Evolutionary conservation across 2,329 filamentous ascomycete genomes (phyloP).

Genomic region (Endothia cerciana): DNA sequence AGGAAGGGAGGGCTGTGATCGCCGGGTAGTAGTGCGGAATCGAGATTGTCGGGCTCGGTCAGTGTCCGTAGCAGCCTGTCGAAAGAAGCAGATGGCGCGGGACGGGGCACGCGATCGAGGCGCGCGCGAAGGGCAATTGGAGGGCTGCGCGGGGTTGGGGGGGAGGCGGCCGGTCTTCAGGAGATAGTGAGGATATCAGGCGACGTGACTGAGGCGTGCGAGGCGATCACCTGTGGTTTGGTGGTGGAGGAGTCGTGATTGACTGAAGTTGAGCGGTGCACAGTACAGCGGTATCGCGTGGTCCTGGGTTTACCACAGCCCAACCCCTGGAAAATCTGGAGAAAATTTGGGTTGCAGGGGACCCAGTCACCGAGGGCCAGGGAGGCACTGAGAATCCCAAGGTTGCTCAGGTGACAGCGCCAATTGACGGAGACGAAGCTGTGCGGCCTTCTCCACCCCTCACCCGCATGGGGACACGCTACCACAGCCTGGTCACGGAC

Average conservation of each 20-base stretch:
- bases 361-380: not conserved
- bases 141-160: not conserved
- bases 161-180: not conserved
- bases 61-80: not conserved
- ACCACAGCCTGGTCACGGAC: not conserved
- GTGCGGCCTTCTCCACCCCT: not conserved
- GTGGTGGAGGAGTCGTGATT: not conserved
- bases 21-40: not conserved
- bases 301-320: not conserved
- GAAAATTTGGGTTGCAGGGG: constrained; percentile 13
- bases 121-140: not conserved
- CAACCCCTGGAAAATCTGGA: not conserved
- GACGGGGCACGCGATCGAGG: constrained; percentile 2
- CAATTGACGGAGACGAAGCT: not conserved
- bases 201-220: not conserved
- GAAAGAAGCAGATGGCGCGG: not conserved
- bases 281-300: not conserved
- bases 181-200: not conserved
- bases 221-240: not conserved
- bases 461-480: not conserved
- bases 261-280: not conserved
- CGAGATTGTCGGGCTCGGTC: not conserved
- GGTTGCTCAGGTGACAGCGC: not conserved
- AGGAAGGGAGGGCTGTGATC: constrained; percentile 23
- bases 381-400: not conserved